These are phyloP conservation scores for Basipetospora chlamydospora DNA, from an alignment of 2,329 filamentous ascomycete species.

Conservation along the genomic window DNA sequence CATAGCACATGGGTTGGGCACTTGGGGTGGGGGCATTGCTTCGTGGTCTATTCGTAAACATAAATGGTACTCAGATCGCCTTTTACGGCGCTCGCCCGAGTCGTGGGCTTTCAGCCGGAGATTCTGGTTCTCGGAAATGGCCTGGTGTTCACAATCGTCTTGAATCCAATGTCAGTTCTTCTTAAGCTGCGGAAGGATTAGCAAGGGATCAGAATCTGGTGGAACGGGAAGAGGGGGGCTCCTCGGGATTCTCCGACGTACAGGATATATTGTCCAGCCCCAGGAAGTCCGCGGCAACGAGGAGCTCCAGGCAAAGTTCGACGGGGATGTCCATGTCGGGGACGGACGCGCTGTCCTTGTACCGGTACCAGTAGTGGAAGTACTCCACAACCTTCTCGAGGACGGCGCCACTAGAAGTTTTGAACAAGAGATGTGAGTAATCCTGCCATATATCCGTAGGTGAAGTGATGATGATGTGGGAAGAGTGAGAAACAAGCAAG, in stretches of 20 bases:
- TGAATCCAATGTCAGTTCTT: conserved; percentile 23
- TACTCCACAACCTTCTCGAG: conserved; percentile 75
- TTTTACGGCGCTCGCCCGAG: no score
- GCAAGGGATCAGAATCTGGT: conserved; percentile 12
- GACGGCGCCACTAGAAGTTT: conserved; percentile 51
- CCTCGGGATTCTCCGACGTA: no score
- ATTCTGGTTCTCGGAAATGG: no score
- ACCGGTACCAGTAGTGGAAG: conserved; percentile 74
- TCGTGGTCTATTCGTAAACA: no score
- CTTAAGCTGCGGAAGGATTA: conserved; percentile 18
- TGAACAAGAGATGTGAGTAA: no score
- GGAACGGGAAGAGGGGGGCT: no score
- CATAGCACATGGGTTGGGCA: no score
- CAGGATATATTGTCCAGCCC: conserved; percentile 40
- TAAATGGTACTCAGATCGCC: no score
- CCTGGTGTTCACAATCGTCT: neutral
- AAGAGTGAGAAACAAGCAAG: conserved; percentile 1
- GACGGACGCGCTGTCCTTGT: conserved; percentile 55
- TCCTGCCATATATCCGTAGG: no score
- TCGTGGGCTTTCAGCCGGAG: no score
- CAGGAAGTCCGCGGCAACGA: conserved; percentile 66
- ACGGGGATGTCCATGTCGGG: conserved; percentile 70
- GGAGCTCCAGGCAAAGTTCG: conserved; percentile 61
- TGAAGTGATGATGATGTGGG: no score
- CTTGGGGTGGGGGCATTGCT: no score